A percentile compares a stretch with the other conserved stretches of the same genome.
These are phyloP conservation scores for Parastagonospora avenae DNA, from an alignment of 2,329 filamentous ascomycete genomes.

Conservation along the genomic window DNA sequence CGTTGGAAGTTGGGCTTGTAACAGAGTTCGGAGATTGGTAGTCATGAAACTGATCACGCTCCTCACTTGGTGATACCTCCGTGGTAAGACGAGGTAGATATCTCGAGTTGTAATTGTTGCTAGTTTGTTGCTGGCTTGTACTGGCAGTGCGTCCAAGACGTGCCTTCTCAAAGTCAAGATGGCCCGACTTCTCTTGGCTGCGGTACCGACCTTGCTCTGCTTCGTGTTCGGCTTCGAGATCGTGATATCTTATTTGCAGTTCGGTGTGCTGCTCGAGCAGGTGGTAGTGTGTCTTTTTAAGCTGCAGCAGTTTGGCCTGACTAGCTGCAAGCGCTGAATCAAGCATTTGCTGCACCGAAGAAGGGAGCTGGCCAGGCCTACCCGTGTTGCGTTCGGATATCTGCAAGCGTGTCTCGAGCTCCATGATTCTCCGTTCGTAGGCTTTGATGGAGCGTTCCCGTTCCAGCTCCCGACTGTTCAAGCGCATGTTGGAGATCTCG, in stretches of 20 bases:
- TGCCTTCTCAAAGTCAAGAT: slow-evolving; percentile 22
- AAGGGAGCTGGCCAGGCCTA: slow-evolving; percentile 41
- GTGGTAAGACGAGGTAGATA: slow-evolving; percentile 32
- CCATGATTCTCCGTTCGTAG: slow-evolving; percentile 56
- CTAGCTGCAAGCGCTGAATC: slow-evolving; percentile 55
- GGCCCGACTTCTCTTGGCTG: slow-evolving; percentile 21
- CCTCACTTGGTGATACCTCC: slow-evolving; percentile 21
- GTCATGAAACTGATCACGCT: slow-evolving; percentile 37
- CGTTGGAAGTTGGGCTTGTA: slow-evolving; percentile 23
- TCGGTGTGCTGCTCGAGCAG: slow-evolving; percentile 58
- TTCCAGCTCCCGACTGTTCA: slow-evolving; percentile 59
- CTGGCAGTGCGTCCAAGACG: slow-evolving; percentile 36
- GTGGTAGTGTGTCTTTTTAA: slow-evolving; percentile 59
- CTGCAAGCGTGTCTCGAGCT: slow-evolving; percentile 49
- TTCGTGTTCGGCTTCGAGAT: slow-evolving; percentile 45
- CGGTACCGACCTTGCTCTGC: slow-evolving; percentile 32
- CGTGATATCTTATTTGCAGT: slow-evolving; percentile 53
- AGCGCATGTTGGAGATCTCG: slow-evolving; percentile 63
- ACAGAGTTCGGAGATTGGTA: slow-evolving; percentile 36
- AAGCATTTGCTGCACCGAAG: slow-evolving; percentile 53
- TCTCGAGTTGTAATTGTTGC: slow-evolving; percentile 23
- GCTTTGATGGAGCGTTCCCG: slow-evolving; percentile 53
- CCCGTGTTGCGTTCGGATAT: slow-evolving; percentile 26
- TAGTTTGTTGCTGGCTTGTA: slow-evolving; percentile 26
- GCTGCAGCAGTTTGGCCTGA: slow-evolving; percentile 53